phyloP scores from a whole-genome alignment of 2,329 filamentous ascomycete genomes.

The Ramularia endophylla region DNA sequence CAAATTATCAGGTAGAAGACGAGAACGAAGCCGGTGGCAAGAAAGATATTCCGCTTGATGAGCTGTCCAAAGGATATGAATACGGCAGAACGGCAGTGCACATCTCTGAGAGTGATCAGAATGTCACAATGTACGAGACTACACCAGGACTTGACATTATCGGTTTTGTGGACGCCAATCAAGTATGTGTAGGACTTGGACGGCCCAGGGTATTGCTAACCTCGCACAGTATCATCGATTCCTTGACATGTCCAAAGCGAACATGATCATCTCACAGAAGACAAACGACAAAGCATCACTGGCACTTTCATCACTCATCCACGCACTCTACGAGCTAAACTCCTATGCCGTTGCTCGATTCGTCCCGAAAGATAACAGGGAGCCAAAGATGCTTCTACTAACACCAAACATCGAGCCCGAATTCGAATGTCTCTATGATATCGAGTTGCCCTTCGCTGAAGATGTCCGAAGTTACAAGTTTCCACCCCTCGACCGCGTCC shows the following conservation, averaged over 20 bases:
- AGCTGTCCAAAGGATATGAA: conserved; percentile 86
- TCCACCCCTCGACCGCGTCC: conserved; percentile 77
- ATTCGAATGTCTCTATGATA: conserved; percentile 80
- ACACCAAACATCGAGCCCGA: conserved; percentile 72
- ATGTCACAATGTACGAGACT: conserved; percentile 83
- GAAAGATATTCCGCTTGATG: conserved; percentile 71
- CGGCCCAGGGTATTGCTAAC: background rate
- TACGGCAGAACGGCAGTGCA: conserved; percentile 90
- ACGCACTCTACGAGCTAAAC: conserved; percentile 77
- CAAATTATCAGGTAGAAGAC: conserved; percentile 76
- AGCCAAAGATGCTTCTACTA: conserved; percentile 70
- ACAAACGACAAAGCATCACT: conserved; percentile 76
- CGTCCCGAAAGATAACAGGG: conserved; percentile 75
- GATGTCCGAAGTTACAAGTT: conserved; percentile 89
- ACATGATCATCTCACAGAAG: conserved; percentile 70
- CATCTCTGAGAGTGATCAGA: conserved; percentile 79
- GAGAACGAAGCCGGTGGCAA: conserved; percentile 69
- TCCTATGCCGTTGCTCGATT: conserved; percentile 82
- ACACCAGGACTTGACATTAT: conserved; percentile 70
- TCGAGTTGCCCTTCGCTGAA: conserved; percentile 88
- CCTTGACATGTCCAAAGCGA: conserved; percentile 74
- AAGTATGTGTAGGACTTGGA: conserved; percentile 43
- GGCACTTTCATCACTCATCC: conserved; percentile 82
- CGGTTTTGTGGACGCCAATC: conserved; percentile 69
- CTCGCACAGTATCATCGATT: conserved; percentile 63